Evolutionary conservation across 805 yeast species (phyloP).

Genomic region (Ogataea allantospora): DNA sequence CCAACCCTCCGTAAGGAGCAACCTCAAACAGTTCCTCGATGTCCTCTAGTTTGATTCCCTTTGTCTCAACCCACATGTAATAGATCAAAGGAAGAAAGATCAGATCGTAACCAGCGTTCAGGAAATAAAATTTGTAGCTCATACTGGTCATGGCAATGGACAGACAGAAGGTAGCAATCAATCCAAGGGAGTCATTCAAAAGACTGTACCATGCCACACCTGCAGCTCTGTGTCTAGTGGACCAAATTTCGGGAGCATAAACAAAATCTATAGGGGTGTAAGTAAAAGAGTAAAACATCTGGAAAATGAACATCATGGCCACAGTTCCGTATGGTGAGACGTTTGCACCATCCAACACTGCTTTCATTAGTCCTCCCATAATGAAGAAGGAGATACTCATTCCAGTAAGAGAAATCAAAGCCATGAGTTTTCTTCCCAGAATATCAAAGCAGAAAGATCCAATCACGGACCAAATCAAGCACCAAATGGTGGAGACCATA

Average conservation of each 20-base stretch:
- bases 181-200: conserved; percentile 18
- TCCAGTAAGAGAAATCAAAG: conserved; percentile 14
- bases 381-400: conserved; percentile 23
- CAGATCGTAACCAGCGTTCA: conserved; percentile 23
- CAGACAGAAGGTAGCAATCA: conserved; percentile 33
- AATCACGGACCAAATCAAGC: conserved; percentile 19
- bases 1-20: conserved; percentile 3
- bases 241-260: conserved; percentile 43
- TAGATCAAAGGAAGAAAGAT: conserved; percentile 22
- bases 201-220: conserved; percentile 19
- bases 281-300: conserved; percentile 41
- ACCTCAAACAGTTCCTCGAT: not conserved
- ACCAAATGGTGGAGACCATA: conserved; percentile 19
- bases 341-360: conserved; percentile 2
- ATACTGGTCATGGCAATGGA: conserved; percentile 40
- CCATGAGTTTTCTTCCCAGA: conserved; percentile 21
- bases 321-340: conserved; percentile 30
- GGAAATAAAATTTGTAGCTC: conserved; percentile 35
- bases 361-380: conserved; percentile 23
- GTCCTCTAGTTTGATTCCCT: conserved; percentile 22
- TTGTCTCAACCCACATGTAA: conserved; percentile 34
- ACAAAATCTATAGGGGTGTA: conserved; percentile 45
- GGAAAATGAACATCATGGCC: conserved; percentile 53
- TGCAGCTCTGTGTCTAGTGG: conserved; percentile 27
- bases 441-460: conserved; percentile 21